Conservation (phyloP, 2,329 filamentous ascomycete genomes). For the Pleoardoris graminearum region DNA sequence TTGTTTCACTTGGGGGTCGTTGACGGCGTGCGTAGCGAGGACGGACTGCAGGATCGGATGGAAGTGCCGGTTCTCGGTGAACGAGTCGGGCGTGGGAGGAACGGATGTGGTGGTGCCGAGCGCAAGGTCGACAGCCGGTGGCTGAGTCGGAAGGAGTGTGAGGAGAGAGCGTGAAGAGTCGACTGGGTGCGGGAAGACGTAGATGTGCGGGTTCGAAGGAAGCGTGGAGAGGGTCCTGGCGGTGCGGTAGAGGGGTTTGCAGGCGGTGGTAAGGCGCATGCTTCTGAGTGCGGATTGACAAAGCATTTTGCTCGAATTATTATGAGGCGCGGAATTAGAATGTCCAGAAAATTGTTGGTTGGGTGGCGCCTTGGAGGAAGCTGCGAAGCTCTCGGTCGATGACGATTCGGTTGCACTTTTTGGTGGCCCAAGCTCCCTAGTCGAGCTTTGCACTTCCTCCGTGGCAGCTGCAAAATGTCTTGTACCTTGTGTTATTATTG, state of each 20-base stretch:
- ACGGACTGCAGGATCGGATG: conserved; percentile 60
- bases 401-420: background rate
- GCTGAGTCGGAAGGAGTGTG: conserved; percentile 59
- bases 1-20: conserved; percentile 60
- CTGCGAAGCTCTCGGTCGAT: background rate
- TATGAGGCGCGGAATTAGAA: background rate
- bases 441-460: background rate
- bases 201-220: conserved; percentile 53
- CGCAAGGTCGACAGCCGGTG: conserved; percentile 57
- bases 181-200: conserved; percentile 53
- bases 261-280: conserved; percentile 16
- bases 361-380: background rate
- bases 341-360: background rate
- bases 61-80: conserved; percentile 61
- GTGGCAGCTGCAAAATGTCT: background rate
- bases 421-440: conserved; percentile 4
- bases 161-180: conserved; percentile 52
- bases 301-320: conserved; percentile 18
- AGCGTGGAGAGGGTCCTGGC: conserved; percentile 45
- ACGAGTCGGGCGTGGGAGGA: conserved; percentile 60
- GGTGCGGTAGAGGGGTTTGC: conserved; percentile 23
- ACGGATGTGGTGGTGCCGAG: conserved; percentile 59
- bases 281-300: conserved; percentile 24
- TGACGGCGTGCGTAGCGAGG: conserved; percentile 56
- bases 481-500: no score